Base-by-base conservation (phyloP, 169 alveolate genomes). In the Plasmodium coatneyi region DNA sequence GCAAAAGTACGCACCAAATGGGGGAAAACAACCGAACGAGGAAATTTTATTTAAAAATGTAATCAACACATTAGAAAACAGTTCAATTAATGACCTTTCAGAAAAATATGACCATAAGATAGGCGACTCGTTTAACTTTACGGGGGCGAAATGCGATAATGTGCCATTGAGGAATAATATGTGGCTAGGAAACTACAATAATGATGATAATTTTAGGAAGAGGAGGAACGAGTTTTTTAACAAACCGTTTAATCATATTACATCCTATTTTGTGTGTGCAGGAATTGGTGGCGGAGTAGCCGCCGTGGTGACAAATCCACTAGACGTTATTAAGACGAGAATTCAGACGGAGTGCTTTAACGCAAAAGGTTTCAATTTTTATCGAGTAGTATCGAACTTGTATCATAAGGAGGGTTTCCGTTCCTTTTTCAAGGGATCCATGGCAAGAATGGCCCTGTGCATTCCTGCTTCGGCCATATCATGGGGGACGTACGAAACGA, bases 261-360 rank as follows among this genome's bases (percentile, higher is more conserved):
- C 96, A 34, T 96, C 96, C 80, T 96, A 96, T 80, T 97, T 97
- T 89, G 71, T 95, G 1, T 96, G 97, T 71, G 98, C 99, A 32
- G 99, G 99, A 52, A 71, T 98, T 49, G 99, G 99, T 76, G 99
- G 99, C 9, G 99, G 99, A 76, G 83, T 98, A 30, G 99, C 99
- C 46, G 99, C 99, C 14, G 96, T 97, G 22, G 89, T 98, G 30
- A 98, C 99, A 1, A 99, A 97, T 72, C 99, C 99, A 3, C 95
- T 99, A 19, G 99, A 99, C 93, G 99, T 99, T 25, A 95, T 99
- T 66, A 99, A 99, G 94, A 99, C 99, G 16, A 93, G 98, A 74
- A 96, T 99, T 83, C 99, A 99, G 92, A 98, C 99, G 9, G 98
- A 98, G 95, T 97, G 97, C 66, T 94, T 92, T 34, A 93, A 76